Base-by-base conservation (phyloP, 257 asterid genomes). In the Handroanthus guayacan region DNA sequence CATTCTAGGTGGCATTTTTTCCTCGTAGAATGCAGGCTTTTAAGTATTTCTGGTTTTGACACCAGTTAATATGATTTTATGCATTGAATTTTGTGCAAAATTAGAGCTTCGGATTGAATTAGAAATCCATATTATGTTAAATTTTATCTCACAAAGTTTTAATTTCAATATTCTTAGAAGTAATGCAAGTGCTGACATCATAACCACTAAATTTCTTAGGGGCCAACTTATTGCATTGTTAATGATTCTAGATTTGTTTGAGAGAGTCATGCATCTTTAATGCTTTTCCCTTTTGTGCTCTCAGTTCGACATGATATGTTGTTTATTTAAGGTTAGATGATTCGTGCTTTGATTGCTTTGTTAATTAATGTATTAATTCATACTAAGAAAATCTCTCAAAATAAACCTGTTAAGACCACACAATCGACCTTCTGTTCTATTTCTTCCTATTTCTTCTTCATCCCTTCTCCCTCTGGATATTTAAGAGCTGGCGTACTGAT, bases 211-310 rank as follows among this genome's bases (percentile, higher is more conserved):
- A 56, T 37, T 6, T 12, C 43, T 61, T 14, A 25, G 66, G 37
- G 50, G 68, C 48, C 39, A 60, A 20, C 51, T 31, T 73, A 55
- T 39, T 6, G 58, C 45, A 14, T 41, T 12, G 31, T 14, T 44
- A 7, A 9, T 57, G 55, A 36, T 68, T 69, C 75, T 67, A 67
- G 51, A 57, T 31, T 76, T 39, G 8, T 36, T 67, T 67, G 74
- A 36, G 62, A 16, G 55, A 16, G 14, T 66, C 11, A n/a, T 31
- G 31, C n/a, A 56, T 36, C 68, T 31, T 17, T 34, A 13, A 17
- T 37, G 14, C 31, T 18, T 37, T 48, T 68, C 37, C 60, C n/a
- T 7, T 52, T 3, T 31, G 3, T 39, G 72, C n/a, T 45, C 37
- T 0, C 34, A 39, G 68, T 37, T 41, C 63, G 67, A 69, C 56